Evolutionary conservation across 352 stramenopile species (phyloP).

Genomic region (Thalassiosira pacifica): DNA sequence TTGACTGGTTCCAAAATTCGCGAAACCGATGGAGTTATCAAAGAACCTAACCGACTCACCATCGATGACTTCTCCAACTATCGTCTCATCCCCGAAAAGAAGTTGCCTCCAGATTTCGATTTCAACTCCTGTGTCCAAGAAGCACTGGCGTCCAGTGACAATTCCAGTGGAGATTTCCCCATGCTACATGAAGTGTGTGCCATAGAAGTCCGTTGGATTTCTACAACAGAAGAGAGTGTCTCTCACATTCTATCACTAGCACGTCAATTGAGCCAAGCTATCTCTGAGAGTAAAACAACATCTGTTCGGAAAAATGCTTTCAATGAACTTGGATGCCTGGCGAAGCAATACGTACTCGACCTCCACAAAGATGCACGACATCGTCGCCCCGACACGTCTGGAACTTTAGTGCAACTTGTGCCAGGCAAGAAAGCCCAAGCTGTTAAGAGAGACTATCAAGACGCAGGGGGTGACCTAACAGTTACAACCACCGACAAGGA

Average conservation of each 20-base stretch:
- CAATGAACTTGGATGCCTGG: background rate
- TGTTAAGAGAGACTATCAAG: background rate
- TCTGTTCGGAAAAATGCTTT: background rate
- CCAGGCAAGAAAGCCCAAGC: background rate
- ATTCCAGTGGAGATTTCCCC: too few relatives aligned
- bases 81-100: background rate
- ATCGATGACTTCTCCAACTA: background rate
- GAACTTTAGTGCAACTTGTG: background rate
- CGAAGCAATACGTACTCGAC: background rate
- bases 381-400: background rate
- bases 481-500: too few relatives aligned
- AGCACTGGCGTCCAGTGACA: background rate
- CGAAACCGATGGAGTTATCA: background rate
- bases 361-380: background rate
- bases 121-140: background rate
- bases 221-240: background rate
- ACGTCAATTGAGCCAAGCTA: background rate
- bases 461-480: background rate
- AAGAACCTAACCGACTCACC: background rate
- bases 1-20: background rate
- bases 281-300: constrained; percentile 1
- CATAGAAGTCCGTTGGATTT: too few relatives aligned
- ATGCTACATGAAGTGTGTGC: too few relatives aligned
- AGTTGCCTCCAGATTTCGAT: background rate
- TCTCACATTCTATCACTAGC: background rate